Percentiles rank a stretch among this genome's conserved stretches.
phyloP scores from a whole-genome alignment of 139 green algal species.

The Chlamydomonas sp. region DNA sequence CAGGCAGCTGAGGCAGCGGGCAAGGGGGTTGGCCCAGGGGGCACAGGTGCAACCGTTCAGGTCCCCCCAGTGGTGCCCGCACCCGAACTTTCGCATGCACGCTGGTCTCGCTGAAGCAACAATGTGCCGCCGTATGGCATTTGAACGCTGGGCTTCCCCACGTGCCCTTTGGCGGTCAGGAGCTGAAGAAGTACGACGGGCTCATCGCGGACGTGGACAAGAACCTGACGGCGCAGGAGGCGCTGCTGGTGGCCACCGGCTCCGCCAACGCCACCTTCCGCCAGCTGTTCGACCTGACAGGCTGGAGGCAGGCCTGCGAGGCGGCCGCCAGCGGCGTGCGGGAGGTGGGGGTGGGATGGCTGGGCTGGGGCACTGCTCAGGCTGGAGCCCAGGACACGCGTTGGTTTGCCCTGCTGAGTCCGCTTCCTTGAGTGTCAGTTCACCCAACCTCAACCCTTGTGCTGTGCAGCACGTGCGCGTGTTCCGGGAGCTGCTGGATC shows the following conservation, averaged over 20 bases:
- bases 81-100: too few species aligned
- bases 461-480: slow-evolving; percentile 20
- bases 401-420: too few species aligned
- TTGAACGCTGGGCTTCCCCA: too few species aligned
- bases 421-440: too few species aligned
- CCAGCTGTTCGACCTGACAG: slow-evolving; percentile 53
- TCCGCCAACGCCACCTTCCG: slow-evolving; percentile 54
- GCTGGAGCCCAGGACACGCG: too few species aligned
- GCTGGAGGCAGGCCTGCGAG: slow-evolving; percentile 75
- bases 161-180: slow-evolving; percentile 18
- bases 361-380: neutral
- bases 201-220: slow-evolving; percentile 69
- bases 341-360: slow-evolving; percentile 28
- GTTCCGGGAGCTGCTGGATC: slow-evolving; percentile 79
- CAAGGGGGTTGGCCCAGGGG: neutral
- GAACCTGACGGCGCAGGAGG: slow-evolving; percentile 68
- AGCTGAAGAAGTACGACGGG: slow-evolving; percentile 91
- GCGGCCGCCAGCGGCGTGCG: slow-evolving; percentile 54
- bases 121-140: too few species aligned
- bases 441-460: too few species aligned
- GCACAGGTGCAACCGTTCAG: too few species aligned
- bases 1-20: neutral
- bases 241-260: slow-evolving; percentile 68
- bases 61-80: too few species aligned
- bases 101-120: too few species aligned